Base-by-base conservation (phyloP, 2,329 filamentous ascomycete species). In the Diaporthe longicolla region DNA sequence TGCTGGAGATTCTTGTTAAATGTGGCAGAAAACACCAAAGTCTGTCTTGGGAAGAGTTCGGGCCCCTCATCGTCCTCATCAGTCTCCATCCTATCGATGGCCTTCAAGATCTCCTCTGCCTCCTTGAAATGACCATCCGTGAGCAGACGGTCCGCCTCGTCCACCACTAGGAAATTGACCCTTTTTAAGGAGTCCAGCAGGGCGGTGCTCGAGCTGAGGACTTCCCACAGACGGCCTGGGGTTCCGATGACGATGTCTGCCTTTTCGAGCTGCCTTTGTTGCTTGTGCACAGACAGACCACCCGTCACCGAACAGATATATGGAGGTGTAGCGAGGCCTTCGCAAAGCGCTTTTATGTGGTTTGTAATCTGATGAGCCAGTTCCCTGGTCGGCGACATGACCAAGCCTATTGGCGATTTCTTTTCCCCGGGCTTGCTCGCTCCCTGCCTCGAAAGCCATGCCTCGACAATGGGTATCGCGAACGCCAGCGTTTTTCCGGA, bases 401-500 rank as follows among this genome's bases (percentile, higher is more conserved):
- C 92, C 57, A 99, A 84, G 1, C 95, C 94, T 71, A 93, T 88
- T 0, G 95, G 93, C 0, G 84, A 83, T 74, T 87, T 85, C 3
- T 82, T 79, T 32, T 80, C 77, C 9, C 80, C 78, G 24, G 82
- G 78, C 4, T 78, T 78, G 4, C 82, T 79, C 50, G 84, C 79
- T 37, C 85, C 83, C 32, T 85, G 83, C 65, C 81, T 80, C 71
- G 84, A 79, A 15, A 99, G 84, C 87, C 93, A 98, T 72, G 89
- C 88, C 82, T 99, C 95, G 13, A 98, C 87, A 72, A 99, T 97
- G 0, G 97, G 97, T 76, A 99, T 95, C 1, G 93, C 95, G 82
- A 98, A 99, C 0, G 97, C 96, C 58, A 99, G 86, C 0, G 97
- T 99, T 84, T 99, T 99, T 78, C 97, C 97, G 19, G 97, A 98